Evolutionary conservation across 108 stramenopile genomes (phyloP).

Genomic region (Pseudonitzschia multistriata): DNA sequence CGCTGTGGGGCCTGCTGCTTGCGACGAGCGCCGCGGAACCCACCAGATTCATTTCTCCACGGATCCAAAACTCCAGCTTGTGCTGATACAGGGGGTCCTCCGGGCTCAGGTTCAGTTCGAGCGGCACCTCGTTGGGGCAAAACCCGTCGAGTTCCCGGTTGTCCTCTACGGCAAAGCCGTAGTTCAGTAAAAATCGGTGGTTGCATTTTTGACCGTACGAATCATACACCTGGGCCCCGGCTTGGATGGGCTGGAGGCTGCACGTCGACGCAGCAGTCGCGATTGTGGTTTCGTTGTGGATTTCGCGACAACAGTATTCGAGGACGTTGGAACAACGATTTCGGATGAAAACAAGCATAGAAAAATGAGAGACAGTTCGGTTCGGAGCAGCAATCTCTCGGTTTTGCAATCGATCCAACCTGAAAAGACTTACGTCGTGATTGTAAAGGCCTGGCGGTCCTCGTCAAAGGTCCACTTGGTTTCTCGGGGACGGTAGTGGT

Average conservation of each 20-base stretch:
- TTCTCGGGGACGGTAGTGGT: constrained; percentile 97
- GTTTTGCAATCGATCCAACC: too few relatives aligned
- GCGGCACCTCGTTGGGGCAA: constrained; percentile 97
- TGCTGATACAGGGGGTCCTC: constrained; percentile 61
- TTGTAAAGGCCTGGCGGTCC: constrained; percentile 94
- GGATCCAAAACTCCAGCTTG: constrained; percentile 88
- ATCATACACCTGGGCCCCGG: constrained; percentile 95
- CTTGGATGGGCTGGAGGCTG: constrained; percentile 65
- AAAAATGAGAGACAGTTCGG: not conserved
- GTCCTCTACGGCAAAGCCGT: constrained; percentile 98
- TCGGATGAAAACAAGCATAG: not conserved
- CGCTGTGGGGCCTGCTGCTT: not conserved
- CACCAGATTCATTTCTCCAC: constrained; percentile 57
- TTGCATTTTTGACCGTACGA: constrained; percentile 99
- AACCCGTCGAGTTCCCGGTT: constrained; percentile 96
- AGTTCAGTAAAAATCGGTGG: constrained; percentile 98
- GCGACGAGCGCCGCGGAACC: not conserved
- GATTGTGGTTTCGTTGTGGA: not conserved
- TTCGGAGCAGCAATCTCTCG: not conserved
- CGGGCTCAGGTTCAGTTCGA: constrained; percentile 67
- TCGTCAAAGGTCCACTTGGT: constrained; percentile 99
- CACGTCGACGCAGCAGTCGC: not conserved
- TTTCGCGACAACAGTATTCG: not conserved
- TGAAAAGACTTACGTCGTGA: constrained; percentile 81
- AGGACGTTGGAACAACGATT: not conserved